Percentiles rank a stretch among this genome's conserved stretches.
These are phyloP conservation scores for Tolypocladium tropicale DNA, from an alignment of 2,329 filamentous ascomycete genomes.

Conservation along the genomic window DNA sequence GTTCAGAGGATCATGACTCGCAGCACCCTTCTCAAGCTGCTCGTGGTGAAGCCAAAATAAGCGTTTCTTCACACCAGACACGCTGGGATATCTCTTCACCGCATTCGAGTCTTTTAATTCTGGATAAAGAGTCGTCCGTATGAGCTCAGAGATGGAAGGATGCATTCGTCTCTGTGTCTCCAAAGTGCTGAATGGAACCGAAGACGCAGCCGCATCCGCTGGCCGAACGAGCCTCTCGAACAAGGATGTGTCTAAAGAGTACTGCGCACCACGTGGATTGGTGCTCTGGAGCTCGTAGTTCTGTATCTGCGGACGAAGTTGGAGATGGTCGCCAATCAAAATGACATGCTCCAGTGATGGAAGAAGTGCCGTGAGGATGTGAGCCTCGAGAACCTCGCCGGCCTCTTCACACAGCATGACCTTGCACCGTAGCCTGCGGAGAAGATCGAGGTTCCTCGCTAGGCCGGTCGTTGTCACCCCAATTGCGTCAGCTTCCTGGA, in stretches of 20 bases:
- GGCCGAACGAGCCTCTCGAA: constrained; percentile 41
- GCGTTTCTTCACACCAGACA: constrained; percentile 41
- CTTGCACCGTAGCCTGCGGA: constrained; percentile 30
- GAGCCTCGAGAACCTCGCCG: too few species aligned
- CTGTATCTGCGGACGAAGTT: too few species aligned
- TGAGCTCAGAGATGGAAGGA: constrained; percentile 48
- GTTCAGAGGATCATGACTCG: constrained; percentile 18
- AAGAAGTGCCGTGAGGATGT: too few species aligned
- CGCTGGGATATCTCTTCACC: constrained; percentile 29
- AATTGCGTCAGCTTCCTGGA: constrained; percentile 35
- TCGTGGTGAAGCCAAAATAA: constrained; percentile 55
- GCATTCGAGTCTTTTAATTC: constrained; percentile 37
- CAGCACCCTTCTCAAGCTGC: constrained; percentile 28
- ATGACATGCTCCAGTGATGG: too few species aligned
- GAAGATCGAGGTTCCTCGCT: constrained; percentile 36
- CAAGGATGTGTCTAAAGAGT: too few species aligned
- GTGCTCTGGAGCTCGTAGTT: too few species aligned
- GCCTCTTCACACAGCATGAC: too few species aligned
- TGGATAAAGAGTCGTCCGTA: constrained; percentile 48
- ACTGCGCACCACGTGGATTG: too few species aligned
- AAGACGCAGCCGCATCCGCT: constrained; percentile 9
- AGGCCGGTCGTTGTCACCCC: constrained; percentile 51
- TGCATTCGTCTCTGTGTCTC: constrained; percentile 56
- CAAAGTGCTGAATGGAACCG: constrained; percentile 26
- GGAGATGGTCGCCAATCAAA: too few species aligned